Conservation (phyloP, 2,329 filamentous ascomycete genomes). For the Zymoseptoria ardabiliae region DNA sequence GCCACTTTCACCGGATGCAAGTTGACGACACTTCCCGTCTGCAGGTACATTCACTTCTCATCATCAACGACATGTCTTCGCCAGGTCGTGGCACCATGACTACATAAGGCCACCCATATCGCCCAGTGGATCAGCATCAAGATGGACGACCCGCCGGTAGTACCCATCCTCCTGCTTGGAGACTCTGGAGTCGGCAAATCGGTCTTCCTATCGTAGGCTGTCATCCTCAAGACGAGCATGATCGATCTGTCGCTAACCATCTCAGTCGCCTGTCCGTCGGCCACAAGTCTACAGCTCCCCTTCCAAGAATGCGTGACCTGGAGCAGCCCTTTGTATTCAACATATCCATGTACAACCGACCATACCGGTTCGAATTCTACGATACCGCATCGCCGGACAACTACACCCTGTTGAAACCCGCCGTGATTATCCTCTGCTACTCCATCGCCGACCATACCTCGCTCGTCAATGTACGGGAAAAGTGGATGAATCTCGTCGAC, state of each 20-base stretch:
- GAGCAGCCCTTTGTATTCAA: slow-evolving; percentile 55
- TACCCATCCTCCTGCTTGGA: slow-evolving; percentile 51
- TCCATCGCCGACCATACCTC: slow-evolving; percentile 49
- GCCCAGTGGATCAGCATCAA: background rate
- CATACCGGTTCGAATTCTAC: slow-evolving; percentile 49
- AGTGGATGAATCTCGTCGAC: slow-evolving; percentile 40
- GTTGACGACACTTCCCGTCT: background rate
- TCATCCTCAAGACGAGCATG: slow-evolving; percentile 3
- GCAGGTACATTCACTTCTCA: background rate
- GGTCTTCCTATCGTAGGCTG: slow-evolving; percentile 53
- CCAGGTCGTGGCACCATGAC: background rate
- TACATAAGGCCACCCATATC: background rate
- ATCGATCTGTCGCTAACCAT: slow-evolving; percentile 7
- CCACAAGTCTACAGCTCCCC: slow-evolving; percentile 22
- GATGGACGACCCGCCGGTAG: slow-evolving; percentile 26
- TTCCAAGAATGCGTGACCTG: slow-evolving; percentile 44
- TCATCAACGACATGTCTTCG: background rate
- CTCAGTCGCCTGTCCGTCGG: slow-evolving; percentile 26
- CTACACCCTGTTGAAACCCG: slow-evolving; percentile 48
- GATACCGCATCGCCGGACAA: slow-evolving; percentile 52
- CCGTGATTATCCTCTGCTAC: slow-evolving; percentile 52
- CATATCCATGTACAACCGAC: slow-evolving; percentile 49
- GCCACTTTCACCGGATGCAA: background rate
- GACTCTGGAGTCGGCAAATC: slow-evolving; percentile 55
- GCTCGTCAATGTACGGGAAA: slow-evolving; percentile 40